A percentile compares a stretch with the other conserved stretches of the same genome.
Evolutionary conservation across 148 eudicot genomes (phyloP).

Genomic region (Bassia scoparia): DNA sequence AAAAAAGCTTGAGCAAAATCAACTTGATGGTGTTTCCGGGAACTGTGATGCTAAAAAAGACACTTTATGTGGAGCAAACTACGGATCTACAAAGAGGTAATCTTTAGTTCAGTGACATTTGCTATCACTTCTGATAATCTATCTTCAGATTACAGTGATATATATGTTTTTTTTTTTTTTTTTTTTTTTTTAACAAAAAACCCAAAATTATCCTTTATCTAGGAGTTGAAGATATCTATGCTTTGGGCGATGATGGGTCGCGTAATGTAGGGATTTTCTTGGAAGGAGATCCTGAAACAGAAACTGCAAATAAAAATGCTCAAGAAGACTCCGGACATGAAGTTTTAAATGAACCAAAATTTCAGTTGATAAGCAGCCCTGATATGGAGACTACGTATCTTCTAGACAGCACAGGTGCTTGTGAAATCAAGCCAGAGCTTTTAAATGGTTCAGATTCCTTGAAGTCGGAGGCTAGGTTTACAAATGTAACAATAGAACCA

Average conservation of each 20-base stretch:
- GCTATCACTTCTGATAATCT: background rate
- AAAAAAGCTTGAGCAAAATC: conserved; percentile 46
- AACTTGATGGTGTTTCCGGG: conserved; percentile 98
- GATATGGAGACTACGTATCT: background rate
- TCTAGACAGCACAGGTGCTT: conserved; percentile 8
- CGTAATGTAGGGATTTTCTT: conserved; percentile 12
- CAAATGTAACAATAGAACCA: conserved; percentile 6
- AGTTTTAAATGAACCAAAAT: conserved; percentile 14
- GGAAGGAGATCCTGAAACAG: conserved; percentile 10
- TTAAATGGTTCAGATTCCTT: background rate
- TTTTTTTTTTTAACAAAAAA: no score
- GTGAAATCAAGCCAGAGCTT: conserved; percentile 7
- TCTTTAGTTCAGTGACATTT: conserved; percentile 3
- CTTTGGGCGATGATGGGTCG: conserved; percentile 21
- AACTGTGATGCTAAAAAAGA: conserved; percentile 79
- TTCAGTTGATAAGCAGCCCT: background rate
- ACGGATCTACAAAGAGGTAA: conserved; percentile 26
- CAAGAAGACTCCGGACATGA: background rate
- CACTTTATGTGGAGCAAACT: conserved; percentile 33
- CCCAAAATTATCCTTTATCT: conserved; percentile 20
- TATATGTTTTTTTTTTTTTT: no score
- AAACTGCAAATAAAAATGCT: background rate
- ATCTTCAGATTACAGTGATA: background rate
- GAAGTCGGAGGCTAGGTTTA: background rate
- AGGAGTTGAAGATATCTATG: conserved; percentile 33